Percentiles rank a stretch among this genome's conserved stretches.
Evolutionary conservation across 148 eudicot species (phyloP).

Genomic region (Vaccinium myrtillus): DNA sequence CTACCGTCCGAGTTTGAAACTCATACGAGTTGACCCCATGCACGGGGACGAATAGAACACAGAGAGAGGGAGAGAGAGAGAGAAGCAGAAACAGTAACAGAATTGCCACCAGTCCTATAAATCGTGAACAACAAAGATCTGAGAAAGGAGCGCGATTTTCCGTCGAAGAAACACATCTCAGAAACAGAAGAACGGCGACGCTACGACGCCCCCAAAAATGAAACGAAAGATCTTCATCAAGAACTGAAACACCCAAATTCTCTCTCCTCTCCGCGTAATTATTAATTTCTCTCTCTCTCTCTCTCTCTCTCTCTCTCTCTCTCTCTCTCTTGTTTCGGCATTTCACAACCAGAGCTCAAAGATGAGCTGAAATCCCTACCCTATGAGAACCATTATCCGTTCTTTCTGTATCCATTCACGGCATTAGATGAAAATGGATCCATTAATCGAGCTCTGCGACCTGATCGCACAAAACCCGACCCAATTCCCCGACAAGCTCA

Average conservation of each 20-base stretch:
- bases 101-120: no score
- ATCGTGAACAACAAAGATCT: background rate
- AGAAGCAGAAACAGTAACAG: background rate
- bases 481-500: constrained; percentile 61
- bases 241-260: background rate
- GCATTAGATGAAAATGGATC: constrained; percentile 47
- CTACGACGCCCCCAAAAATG: background rate
- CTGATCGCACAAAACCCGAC: constrained; percentile 63
- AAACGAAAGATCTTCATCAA: background rate
- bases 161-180: background rate
- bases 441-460: constrained; percentile 81
- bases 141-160: background rate
- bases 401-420: background rate
- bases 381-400: background rate
- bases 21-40: no score
- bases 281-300: background rate
- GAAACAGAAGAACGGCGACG: background rate
- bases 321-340: background rate
- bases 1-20: no score
- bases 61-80: background rate
- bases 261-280: background rate
- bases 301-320: background rate
- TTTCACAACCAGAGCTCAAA: background rate
- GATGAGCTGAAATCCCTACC: background rate
- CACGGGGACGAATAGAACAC: no score